These are phyloP conservation scores for Spiraea crenata DNA, from an alignment of 331 rosid species.

Conservation along the genomic window DNA sequence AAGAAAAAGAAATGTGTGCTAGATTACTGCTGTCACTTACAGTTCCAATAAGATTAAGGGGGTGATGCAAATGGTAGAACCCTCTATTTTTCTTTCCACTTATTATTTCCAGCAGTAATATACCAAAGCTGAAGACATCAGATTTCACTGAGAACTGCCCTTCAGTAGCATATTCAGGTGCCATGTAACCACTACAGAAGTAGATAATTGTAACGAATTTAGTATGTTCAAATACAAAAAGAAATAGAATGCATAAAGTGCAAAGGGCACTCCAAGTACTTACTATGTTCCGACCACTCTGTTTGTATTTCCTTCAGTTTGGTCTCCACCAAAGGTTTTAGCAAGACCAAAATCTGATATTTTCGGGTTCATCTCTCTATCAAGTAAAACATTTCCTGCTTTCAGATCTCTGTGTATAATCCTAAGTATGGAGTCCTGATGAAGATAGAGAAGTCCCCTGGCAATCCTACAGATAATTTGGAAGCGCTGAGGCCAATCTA, in stretches of 20 bases:
- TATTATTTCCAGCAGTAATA: conserved; percentile 24
- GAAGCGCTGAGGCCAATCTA: conserved; percentile 45
- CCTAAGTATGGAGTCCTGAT: too few relatives aligned
- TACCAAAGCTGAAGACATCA: conserved; percentile 21
- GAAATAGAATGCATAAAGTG: too few relatives aligned
- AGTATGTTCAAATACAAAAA: neutral
- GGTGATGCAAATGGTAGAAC: neutral
- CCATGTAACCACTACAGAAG: conserved; percentile 21
- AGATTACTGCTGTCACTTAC: conserved; percentile 5
- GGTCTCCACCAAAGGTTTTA: too few relatives aligned
- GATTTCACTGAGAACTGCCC: too few relatives aligned
- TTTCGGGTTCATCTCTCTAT: too few relatives aligned
- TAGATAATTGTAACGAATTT: neutral
- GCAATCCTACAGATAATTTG: conserved; percentile 42
- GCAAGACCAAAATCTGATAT: too few relatives aligned
- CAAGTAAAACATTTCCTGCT: too few relatives aligned
- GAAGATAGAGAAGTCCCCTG: conserved; percentile 7
- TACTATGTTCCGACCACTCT: conserved; percentile 7
- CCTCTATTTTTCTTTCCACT: conserved; percentile 19
- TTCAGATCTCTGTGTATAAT: too few relatives aligned
- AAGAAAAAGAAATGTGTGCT: neutral
- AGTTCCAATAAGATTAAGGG: conserved; percentile 24
- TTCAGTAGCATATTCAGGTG: too few relatives aligned
- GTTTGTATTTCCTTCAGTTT: too few relatives aligned
- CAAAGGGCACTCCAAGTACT: neutral